These are phyloP conservation scores for Byssochlamys sp. DNA, from an alignment of 2,329 filamentous ascomycete species.

Conservation along the genomic window DNA sequence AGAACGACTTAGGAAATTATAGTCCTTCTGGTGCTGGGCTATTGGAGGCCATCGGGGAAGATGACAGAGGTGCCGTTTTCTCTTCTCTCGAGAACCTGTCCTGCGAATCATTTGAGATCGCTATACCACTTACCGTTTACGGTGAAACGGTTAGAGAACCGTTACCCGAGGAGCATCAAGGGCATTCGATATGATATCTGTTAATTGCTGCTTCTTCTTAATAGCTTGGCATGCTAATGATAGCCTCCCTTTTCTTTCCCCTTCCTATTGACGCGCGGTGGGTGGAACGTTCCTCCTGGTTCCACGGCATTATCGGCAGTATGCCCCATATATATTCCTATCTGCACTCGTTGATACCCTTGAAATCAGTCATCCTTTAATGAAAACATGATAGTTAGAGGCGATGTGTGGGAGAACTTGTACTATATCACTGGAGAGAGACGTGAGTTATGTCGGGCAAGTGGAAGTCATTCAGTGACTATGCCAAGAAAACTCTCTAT, in stretches of 20 bases:
- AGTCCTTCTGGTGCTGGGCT: conserved; percentile 41
- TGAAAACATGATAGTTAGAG: neutral
- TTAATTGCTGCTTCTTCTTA: neutral
- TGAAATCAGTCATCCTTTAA: neutral
- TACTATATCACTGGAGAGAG: neutral
- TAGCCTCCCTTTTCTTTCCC: neutral
- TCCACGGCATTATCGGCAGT: neutral
- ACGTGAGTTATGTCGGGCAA: neutral
- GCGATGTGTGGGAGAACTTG: neutral
- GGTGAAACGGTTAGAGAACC: conserved; percentile 43
- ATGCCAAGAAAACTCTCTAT: neutral
- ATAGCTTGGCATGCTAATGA: neutral
- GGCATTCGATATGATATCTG: conserved; percentile 27
- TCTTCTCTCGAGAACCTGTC: conserved; percentile 68
- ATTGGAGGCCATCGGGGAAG: conserved; percentile 68
- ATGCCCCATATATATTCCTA: neutral
- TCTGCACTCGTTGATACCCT: neutral
- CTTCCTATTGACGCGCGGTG: neutral
- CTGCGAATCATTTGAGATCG: conserved; percentile 84
- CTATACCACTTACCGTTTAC: conserved; percentile 74
- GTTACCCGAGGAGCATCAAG: conserved; percentile 30
- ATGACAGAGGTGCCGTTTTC: conserved; percentile 68
- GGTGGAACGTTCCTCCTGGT: neutral
- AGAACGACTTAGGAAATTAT: conserved; percentile 17
- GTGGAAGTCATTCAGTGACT: neutral